Evolutionary conservation across 306 rosid genomes (phyloP).

Genomic region (Cucumis melo): DNA sequence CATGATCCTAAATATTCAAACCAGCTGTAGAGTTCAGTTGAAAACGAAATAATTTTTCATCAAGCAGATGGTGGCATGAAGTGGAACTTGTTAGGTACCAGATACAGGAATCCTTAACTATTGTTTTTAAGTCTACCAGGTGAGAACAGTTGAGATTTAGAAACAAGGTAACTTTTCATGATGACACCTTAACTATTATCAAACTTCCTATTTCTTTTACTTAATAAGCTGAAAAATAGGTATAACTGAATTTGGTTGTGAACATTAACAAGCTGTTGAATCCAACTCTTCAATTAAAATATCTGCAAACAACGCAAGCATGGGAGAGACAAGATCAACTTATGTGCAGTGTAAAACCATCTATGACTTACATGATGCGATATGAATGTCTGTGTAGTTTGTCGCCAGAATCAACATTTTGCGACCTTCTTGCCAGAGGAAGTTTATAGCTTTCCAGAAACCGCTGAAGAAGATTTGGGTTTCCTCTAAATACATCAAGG

Average conservation of each 20-base stretch:
- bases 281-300: not conserved
- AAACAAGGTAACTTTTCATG: not conserved
- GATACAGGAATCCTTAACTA: too few species aligned
- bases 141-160: not conserved
- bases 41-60: not conserved
- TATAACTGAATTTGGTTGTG: not conserved
- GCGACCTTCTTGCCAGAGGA: conserved; percentile 34
- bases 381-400: conserved; percentile 61
- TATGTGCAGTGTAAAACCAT: not conserved
- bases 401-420: conserved; percentile 28
- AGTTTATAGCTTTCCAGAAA: conserved; percentile 79
- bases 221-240: not conserved
- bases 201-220: not conserved
- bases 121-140: not conserved
- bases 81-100: not conserved
- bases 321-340: not conserved
- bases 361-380: conserved; percentile 68
- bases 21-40: not conserved
- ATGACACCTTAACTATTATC: not conserved
- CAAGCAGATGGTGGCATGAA: not conserved
- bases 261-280: not conserved
- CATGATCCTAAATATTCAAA: not conserved
- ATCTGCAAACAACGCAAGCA: not conserved
- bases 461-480: conserved; percentile 37
- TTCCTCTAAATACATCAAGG: conserved; percentile 87